Percentiles rank a stretch among this genome's conserved stretches.
Conservation (phyloP, 345 rosid species). For the Pugionium dolabratum region DNA sequence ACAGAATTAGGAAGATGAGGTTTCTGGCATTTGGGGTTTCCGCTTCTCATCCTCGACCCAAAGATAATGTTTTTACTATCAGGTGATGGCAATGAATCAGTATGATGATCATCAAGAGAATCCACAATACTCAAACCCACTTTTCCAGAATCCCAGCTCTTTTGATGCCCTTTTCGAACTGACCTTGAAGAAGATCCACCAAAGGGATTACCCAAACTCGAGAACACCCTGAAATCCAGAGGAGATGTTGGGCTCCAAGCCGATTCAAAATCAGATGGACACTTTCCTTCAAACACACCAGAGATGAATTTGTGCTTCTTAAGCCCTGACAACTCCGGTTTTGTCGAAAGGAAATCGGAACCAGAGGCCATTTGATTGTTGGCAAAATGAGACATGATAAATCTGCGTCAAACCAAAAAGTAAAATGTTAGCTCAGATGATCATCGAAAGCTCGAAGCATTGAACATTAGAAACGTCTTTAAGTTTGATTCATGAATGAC, state of each 20-base stretch:
- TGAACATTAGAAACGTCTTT: neutral
- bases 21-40: slow-evolving; percentile 40
- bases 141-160: slow-evolving; percentile 77
- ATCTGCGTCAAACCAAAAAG: slow-evolving; percentile 25
- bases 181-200: slow-evolving; percentile 40
- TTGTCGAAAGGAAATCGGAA: slow-evolving; percentile 25
- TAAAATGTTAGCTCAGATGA: slow-evolving; percentile 4
- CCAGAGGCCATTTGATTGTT: slow-evolving; percentile 52
- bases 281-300: slow-evolving; percentile 66
- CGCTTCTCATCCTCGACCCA: slow-evolving; percentile 56
- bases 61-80: slow-evolving; percentile 60
- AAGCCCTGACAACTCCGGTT: slow-evolving; percentile 35
- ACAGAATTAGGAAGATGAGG: slow-evolving; percentile 45
- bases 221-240: slow-evolving; percentile 66
- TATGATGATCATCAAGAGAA: slow-evolving; percentile 51
- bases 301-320: slow-evolving; percentile 47
- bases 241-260: slow-evolving; percentile 92
- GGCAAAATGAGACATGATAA: slow-evolving; percentile 50
- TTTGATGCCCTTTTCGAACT: slow-evolving; percentile 40
- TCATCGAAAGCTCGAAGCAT: slow-evolving; percentile 4
- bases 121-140: slow-evolving; percentile 84
- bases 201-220: slow-evolving; percentile 51
- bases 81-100: slow-evolving; percentile 29
- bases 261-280: slow-evolving; percentile 63
- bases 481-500: neutral